phyloP scores from a whole-genome alignment of 306 rosid genomes.

The Trichosanthes truncata region DNA sequence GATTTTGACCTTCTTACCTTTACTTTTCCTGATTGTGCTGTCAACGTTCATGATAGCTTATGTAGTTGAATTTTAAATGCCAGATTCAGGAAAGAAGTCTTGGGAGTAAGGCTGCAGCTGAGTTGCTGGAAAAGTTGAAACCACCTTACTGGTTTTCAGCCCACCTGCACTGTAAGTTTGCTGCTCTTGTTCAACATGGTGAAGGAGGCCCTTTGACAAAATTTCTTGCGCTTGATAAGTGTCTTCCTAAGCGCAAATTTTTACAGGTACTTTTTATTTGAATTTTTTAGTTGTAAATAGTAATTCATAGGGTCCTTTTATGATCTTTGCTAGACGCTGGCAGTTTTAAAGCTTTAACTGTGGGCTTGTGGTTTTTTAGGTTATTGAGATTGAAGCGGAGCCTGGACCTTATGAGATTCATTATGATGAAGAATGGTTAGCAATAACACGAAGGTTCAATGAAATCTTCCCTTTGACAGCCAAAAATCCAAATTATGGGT shows the following conservation, averaged over 20 bases:
- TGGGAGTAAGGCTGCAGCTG: slow-evolving; percentile 78
- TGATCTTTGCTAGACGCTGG: slow-evolving; percentile 5
- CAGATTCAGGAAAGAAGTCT: slow-evolving; percentile 73
- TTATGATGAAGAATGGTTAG: slow-evolving; percentile 96
- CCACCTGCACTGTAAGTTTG: slow-evolving; percentile 87
- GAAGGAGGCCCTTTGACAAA: slow-evolving; percentile 77
- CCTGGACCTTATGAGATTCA: slow-evolving; percentile 71
- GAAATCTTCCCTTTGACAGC: slow-evolving; percentile 54
- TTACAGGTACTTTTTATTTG: slow-evolving; percentile 52
- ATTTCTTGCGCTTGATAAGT: slow-evolving; percentile 94
- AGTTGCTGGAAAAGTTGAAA: slow-evolving; percentile 71
- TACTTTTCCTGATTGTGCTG: background rate
- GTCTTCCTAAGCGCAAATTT: slow-evolving; percentile 64
- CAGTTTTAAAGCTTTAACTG: slow-evolving; percentile 9
- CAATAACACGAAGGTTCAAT: slow-evolving; percentile 71
- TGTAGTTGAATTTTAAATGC: slow-evolving; percentile 7
- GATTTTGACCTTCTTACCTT: background rate
- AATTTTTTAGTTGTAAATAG: background rate
- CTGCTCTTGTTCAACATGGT: slow-evolving; percentile 93
- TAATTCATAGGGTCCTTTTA: slow-evolving; percentile 7
- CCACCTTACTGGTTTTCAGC: slow-evolving; percentile 94
- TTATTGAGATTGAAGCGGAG: slow-evolving; percentile 72
- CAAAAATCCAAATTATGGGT: slow-evolving; percentile 54
- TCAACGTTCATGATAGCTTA: background rate
- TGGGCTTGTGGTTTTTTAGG: slow-evolving; percentile 31